Evolutionary conservation across 148 eudicot species (phyloP), one percentile per base, ranked within the genome.

Genomic region (Nyssa sinensis): DNA sequence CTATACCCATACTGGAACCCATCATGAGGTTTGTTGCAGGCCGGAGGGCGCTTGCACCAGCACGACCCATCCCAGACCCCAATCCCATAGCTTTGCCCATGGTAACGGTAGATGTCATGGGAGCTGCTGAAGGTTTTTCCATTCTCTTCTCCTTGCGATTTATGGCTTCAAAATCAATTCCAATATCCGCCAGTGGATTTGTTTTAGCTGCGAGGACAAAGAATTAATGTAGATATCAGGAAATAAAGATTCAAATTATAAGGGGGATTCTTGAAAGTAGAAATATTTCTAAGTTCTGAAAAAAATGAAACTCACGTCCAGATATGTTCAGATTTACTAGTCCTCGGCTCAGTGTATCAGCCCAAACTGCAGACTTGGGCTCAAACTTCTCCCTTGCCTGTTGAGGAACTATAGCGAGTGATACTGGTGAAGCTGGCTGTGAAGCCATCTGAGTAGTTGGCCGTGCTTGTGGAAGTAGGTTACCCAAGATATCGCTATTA

Each of bases 1-100:
- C 80, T 78, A 74, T 76, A 0, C 85, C 85, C 84, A 88, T 86
- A 25, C 89, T 85, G 1, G 93, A 30, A 74, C 81, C 86, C 77
- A 83, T 70, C 92, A 88, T 84, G 33, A 90, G 80, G 78, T 86
- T 89, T 23, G 81, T 69, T 41, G 80, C 60, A 74, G 93, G 82
- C 85, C 95, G 85, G 57, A 86, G 67, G 68, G 87, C 87, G 75
- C 89, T 73, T 9, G 85, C 89, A 77, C 92, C 88, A 59, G 96
- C 89, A 76, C 98, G 97, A 11, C 98, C 98, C 16, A 92, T 88
- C 69, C 97, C 97, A 76, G 97, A 74, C 71, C 98, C 98, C 29
- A 94, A 92, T 71, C 98, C 98, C 98, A 94, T 94, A 63, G 98
- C 98, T 81, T 95, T 92, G 16, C 98, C 98, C 98, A 95, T 95